Evolutionary conservation across 2,329 filamentous ascomycete species (phyloP).

Genomic region (Pleomassaria siparia): DNA sequence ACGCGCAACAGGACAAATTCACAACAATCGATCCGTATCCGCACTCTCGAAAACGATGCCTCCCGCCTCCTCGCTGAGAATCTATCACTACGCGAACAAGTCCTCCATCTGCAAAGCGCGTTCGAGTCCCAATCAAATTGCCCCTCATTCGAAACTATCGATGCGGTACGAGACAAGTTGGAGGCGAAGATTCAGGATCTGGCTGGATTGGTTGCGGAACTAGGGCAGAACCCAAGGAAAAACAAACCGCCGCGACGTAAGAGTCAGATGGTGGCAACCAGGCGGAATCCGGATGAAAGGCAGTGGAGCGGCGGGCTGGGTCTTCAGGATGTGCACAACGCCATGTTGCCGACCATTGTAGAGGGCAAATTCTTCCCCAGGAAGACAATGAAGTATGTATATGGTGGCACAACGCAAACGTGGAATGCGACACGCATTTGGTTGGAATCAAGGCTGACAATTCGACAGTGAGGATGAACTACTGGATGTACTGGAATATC

Average conservation of each 20-base stretch:
- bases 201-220: constrained; percentile 64
- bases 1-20: constrained; percentile 64
- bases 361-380: constrained; percentile 71
- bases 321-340: constrained; percentile 50
- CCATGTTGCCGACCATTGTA: constrained; percentile 65
- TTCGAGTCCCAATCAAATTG: constrained; percentile 63
- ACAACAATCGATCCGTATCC: constrained; percentile 73
- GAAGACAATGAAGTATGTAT: constrained; percentile 67
- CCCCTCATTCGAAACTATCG: constrained; percentile 65
- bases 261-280: constrained; percentile 52
- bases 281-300: constrained; percentile 55
- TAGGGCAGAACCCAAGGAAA: constrained; percentile 53
- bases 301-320: constrained; percentile 55
- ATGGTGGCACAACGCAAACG: not conserved
- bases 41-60: constrained; percentile 73
- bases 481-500: constrained; percentile 53
- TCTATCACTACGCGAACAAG: constrained; percentile 68
- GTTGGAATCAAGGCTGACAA: constrained; percentile 18
- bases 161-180: constrained; percentile 69
- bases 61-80: constrained; percentile 78
- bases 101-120: constrained; percentile 69
- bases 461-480: constrained; percentile 61
- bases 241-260: constrained; percentile 37
- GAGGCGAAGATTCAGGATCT: constrained; percentile 74
- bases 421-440: constrained; percentile 18